Conservation (phyloP, 805 yeast genomes). For the Zygotorulaspora chibaensis region DNA sequence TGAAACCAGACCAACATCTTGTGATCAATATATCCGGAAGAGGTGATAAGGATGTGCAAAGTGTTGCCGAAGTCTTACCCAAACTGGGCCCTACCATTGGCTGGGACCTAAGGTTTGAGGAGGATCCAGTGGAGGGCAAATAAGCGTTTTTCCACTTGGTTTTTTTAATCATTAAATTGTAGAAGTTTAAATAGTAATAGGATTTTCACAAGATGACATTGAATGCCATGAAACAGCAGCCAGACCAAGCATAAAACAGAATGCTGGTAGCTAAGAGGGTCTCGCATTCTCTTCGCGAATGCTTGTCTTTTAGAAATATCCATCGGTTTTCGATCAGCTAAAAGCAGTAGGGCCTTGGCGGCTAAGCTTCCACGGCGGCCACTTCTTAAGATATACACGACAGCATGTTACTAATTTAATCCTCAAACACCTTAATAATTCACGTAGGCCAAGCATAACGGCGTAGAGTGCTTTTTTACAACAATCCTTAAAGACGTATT, state of each 20-base stretch:
- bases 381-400: too few species aligned
- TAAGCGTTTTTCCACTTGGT: neutral
- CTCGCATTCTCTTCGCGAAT: too few species aligned
- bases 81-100: slow-evolving; percentile 83
- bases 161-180: neutral
- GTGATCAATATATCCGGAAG: slow-evolving; percentile 93
- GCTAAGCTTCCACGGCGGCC: too few species aligned
- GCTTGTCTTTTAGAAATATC: too few species aligned
- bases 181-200: neutral
- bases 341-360: too few species aligned
- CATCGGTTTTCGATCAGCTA: too few species aligned
- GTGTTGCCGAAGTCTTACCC: slow-evolving; percentile 93
- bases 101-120: slow-evolving; percentile 92
- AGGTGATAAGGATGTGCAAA: slow-evolving; percentile 98
- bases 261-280: too few species aligned
- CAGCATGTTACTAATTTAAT: too few species aligned
- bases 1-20: slow-evolving; percentile 73
- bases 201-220: neutral
- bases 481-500: too few species aligned
- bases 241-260: neutral
- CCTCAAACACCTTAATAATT: too few species aligned
- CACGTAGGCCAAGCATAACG: too few species aligned
- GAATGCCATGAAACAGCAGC: neutral
- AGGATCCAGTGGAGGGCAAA: slow-evolving; percentile 27
- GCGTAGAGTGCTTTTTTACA: too few species aligned